Evolutionary conservation across 305 asterid genomes (phyloP), one percentile per base, ranked within the genome.

Genomic region (Fraxinus dipetala): DNA sequence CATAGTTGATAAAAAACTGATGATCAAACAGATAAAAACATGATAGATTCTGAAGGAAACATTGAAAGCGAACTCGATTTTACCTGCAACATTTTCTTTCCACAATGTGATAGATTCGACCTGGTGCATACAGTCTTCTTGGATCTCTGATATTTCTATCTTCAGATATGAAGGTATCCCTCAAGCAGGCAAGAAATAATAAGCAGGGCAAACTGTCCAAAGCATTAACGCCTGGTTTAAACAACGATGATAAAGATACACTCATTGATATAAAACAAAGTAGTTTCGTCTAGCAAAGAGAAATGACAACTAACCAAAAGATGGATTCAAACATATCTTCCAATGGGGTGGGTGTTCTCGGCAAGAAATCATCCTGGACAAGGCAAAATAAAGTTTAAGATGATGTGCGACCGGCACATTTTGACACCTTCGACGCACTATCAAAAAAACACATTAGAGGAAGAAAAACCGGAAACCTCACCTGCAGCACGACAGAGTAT

Each of bases 161-260:
- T 87, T 94, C 98, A 32, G 95, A 93, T 80, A 95, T 87, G 89
- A 95, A 94, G 32, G 99, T 95, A 86, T 95, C 99, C 87, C 99
- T 91, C 95, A 94, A 88, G 90, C 99, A 94, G 61, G 92, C 89
- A 40, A 93, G 90, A 85, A 94, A 94, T 79, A 95, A 82, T 51
- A 95, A 87, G 94, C 99, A 95, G 14, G 99, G 99, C 91, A 95
- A 94, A 87, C 98, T 94, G 99, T 93, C 85, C 86, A 94, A 93
- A 89, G 90, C 86, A 94, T 83, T 85, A 90, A 87, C 34, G 80
- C 88, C 87, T 86, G 90, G 92, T 86, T 86, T 85, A 88, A 84
- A 84, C 36, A 67, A 28, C 80, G 86, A 80, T 38, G 74, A 85
- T 83, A 81, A 83, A 48, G 85, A 79, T 81, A 83, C 81, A 83